Base-by-base conservation (phyloP, 2,329 filamentous ascomycete genomes). In the Alternaria brassicicola region DNA sequence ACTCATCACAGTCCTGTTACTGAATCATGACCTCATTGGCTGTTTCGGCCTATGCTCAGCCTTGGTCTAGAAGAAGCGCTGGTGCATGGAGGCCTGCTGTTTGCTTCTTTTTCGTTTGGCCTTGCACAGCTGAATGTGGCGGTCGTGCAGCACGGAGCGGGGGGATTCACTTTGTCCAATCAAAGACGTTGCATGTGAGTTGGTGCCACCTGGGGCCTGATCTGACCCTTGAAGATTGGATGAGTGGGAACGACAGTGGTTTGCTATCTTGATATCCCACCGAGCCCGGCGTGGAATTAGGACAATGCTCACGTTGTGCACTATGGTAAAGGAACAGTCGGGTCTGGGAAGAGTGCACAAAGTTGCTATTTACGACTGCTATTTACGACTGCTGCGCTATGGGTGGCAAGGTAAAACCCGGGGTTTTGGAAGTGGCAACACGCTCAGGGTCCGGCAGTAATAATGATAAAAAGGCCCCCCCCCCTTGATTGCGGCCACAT, bases 11-110 rank as follows among this genome's bases (percentile, higher is more conserved):
- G 49, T 58, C 45, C 57, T 30, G n/a, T 42, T 23, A 36, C 38
- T 52, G 54, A 43, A 54, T 55, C 55, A 36, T 41, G 26, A 31
- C 19, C 30, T 48, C 28, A 63, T 64, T 64, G 61, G 61, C 21
- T 33, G 43, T 26, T 26, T 31, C 25, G 38, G 39, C 36, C 38
- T 42, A 38, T 51, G 30, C 35, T 61, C 61, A 63, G 61, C 61
- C 61, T 56, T 61, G 57, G 36, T 30, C 47, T 42, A 23, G 47
- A 45, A 57, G 41, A 52, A 46, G 52, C 52, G 43, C 38, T 46
- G 38, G 38, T 46, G 60, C 57, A 60, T 57, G 49, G 45, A 56
- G 57, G 46, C 21, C 42, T 53, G 52, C 42, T 47, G 19, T 42
- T 42, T 56, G 43, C 28, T 51, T 57, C 51, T 52, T 36, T 36